Conservation (phyloP, 768 basidiomycete species). For the Psilocybe tampanensis region DNA sequence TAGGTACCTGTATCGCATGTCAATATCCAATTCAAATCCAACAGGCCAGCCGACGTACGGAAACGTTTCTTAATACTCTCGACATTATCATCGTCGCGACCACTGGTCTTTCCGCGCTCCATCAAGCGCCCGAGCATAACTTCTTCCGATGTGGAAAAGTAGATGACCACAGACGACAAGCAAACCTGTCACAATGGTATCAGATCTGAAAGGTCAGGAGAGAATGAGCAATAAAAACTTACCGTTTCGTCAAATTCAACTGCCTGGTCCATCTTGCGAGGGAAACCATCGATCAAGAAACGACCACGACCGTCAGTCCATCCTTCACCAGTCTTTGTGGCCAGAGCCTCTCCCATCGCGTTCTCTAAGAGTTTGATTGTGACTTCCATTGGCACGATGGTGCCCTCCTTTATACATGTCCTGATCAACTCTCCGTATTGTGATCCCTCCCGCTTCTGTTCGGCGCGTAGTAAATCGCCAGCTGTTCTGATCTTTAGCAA, state of each 20-base stretch:
- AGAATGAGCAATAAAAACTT: constrained; percentile 21
- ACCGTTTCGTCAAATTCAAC: constrained; percentile 87
- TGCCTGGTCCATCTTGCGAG: constrained; percentile 98
- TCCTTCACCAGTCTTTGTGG: constrained; percentile 45
- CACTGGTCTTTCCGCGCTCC: constrained; percentile 91
- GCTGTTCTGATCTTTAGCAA: constrained; percentile 50
- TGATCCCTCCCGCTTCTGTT: constrained; percentile 87
- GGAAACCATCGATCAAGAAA: constrained; percentile 97
- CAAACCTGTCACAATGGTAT: constrained; percentile 61
- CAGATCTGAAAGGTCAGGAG: neutral
- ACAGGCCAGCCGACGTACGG: constrained; percentile 47
- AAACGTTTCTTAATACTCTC: constrained; percentile 98
- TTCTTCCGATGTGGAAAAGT: constrained; percentile 85
- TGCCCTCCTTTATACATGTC: constrained; percentile 87
- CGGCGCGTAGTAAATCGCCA: constrained; percentile 96
- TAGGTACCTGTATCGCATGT: constrained; percentile 64
- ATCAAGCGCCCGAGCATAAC: constrained; percentile 86
- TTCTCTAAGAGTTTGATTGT: constrained; percentile 95
- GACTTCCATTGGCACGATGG: constrained; percentile 95
- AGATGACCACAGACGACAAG: constrained; percentile 75
- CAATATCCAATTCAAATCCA: neutral
- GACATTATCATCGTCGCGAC: constrained; percentile 93
- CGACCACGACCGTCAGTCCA: constrained; percentile 78
- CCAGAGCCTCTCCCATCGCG: constrained; percentile 75
- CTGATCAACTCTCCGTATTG: constrained; percentile 83